phyloP scores from a whole-genome alignment of 441 rosid genomes.

The Kokia cookei region DNA sequence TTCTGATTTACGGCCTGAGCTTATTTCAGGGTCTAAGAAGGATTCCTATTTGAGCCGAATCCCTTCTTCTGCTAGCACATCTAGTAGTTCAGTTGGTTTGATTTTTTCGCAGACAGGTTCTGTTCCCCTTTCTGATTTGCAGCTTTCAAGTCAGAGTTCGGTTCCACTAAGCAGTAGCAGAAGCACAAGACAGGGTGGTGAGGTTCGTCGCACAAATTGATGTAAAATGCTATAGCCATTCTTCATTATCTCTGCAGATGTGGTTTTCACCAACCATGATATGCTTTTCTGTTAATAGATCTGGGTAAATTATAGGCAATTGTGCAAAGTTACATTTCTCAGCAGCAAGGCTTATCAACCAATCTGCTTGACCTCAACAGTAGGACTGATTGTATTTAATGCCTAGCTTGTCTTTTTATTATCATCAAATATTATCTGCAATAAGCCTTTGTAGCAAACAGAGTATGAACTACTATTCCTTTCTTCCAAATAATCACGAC shows the following conservation, averaged over 20 bases:
- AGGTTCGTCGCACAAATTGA: conserved; percentile 62
- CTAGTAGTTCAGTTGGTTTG: conserved; percentile 71
- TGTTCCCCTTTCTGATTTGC: conserved; percentile 58
- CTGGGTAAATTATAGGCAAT: conserved; percentile 29
- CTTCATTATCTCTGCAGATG: conserved; percentile 10
- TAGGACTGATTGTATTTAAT: conserved; percentile 18
- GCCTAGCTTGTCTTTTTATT: neutral
- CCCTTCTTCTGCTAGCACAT: conserved; percentile 58
- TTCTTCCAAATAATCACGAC: conserved; percentile 23
- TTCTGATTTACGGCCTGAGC: conserved; percentile 51
- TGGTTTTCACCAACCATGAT: conserved; percentile 15
- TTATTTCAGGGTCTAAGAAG: conserved; percentile 44
- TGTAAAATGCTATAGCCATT: conserved; percentile 9
- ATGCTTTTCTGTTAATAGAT: conserved; percentile 18
- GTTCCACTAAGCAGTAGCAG: conserved; percentile 64
- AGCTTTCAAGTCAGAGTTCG: conserved; percentile 66
- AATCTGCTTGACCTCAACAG: conserved; percentile 19
- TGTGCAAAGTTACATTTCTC: conserved; percentile 26
- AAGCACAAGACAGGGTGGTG: conserved; percentile 60
- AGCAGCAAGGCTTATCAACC: conserved; percentile 18
- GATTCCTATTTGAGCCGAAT: conserved; percentile 58
- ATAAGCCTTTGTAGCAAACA: conserved; percentile 27
- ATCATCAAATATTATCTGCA: conserved; percentile 1
- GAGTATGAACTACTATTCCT: neutral
- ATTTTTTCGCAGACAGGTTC: conserved; percentile 74